A percentile compares a stretch with the other conserved stretches of the same genome.
Evolutionary conservation across 495 filamentous ascomycete genomes (phyloP).

Genomic region (Hypoxylon lienhwacheense): DNA sequence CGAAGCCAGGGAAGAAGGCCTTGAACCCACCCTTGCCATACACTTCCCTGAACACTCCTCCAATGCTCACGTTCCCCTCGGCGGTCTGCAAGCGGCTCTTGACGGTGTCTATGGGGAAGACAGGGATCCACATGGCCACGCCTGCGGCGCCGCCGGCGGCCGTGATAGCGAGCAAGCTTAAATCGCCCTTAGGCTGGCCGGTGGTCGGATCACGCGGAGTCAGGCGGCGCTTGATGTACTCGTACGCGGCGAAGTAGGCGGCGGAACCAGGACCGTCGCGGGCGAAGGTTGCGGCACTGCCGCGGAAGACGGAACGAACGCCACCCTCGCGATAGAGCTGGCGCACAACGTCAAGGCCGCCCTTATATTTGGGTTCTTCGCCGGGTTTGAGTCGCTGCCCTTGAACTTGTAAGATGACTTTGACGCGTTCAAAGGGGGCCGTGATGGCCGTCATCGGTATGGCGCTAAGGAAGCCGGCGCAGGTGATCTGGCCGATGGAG

Average conservation of each 20-base stretch:
- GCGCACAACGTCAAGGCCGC: slow-evolving; percentile 88
- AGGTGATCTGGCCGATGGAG: slow-evolving; percentile 83
- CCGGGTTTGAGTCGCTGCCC: slow-evolving; percentile 88
- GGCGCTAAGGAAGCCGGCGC: slow-evolving; percentile 95
- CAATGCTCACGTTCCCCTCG: slow-evolving; percentile 81
- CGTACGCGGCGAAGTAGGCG: slow-evolving; percentile 96
- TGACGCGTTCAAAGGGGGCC: slow-evolving; percentile 96
- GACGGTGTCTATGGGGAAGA: slow-evolving; percentile 96
- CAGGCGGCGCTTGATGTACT: slow-evolving; percentile 84
- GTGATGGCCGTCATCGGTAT: slow-evolving; percentile 98
- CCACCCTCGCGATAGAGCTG: slow-evolving; percentile 94
- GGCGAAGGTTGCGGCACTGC: slow-evolving; percentile 85
- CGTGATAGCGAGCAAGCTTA: slow-evolving; percentile 81
- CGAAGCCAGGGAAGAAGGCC: slow-evolving; percentile 98
- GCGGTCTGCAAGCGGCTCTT: slow-evolving; percentile 93
- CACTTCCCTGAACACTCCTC: slow-evolving; percentile 73
- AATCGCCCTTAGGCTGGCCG: slow-evolving; percentile 68
- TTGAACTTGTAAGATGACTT: slow-evolving; percentile 97
- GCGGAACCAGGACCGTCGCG: slow-evolving; percentile 91
- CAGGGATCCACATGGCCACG: slow-evolving; percentile 98
- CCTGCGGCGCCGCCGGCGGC: slow-evolving; percentile 86
- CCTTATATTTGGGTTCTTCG: slow-evolving; percentile 89
- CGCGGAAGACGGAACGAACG: slow-evolving; percentile 86
- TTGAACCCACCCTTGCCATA: slow-evolving; percentile 79
- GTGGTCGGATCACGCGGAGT: slow-evolving; percentile 81